Percentiles rank a stretch among this genome's conserved stretches.
These are phyloP conservation scores for Poa annua DNA, from an alignment of 176 grass and related monocot genomes.

Conservation along the genomic window DNA sequence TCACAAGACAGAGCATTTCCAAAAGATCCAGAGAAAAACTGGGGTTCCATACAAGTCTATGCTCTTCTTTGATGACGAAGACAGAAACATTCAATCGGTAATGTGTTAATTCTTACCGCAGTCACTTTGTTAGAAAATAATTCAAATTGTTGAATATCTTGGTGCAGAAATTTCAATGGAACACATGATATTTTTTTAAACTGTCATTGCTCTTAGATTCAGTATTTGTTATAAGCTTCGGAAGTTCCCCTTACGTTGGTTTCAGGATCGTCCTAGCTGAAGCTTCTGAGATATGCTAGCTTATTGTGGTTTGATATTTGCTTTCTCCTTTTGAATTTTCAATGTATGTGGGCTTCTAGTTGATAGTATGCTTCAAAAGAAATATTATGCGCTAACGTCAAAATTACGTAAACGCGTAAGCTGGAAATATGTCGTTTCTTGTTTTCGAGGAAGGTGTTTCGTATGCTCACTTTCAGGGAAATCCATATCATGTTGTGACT, in stretches of 20 bases:
- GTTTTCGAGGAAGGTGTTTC: neutral
- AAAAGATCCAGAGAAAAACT: slow-evolving; percentile 77
- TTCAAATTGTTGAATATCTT: slow-evolving; percentile 19
- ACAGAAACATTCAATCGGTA: slow-evolving; percentile 77
- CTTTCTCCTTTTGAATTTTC: neutral
- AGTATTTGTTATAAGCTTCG: neutral
- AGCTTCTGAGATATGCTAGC: neutral
- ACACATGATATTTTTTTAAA: neutral
- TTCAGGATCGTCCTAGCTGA: neutral
- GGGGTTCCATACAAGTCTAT: slow-evolving; percentile 73
- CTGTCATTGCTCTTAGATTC: neutral
- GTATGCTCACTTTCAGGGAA: too few relatives aligned
- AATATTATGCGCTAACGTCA: neutral
- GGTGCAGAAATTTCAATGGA: neutral
- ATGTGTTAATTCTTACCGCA: slow-evolving; percentile 32
- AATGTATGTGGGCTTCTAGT: neutral
- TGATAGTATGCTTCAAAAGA: neutral
- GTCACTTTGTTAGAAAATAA: slow-evolving; percentile 5
- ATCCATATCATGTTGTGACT: too few relatives aligned
- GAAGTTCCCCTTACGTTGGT: neutral
- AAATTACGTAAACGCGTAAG: neutral
- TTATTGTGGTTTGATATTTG: neutral
- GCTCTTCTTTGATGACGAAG: slow-evolving; percentile 93
- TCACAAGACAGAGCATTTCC: slow-evolving; percentile 92
- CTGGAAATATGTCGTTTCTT: slow-evolving; percentile 1